A percentile compares a stretch with the other conserved stretches of the same genome.
Conservation (phyloP, 192 early-diverging fungal genomes). For the Coemansia erecta region DNA sequence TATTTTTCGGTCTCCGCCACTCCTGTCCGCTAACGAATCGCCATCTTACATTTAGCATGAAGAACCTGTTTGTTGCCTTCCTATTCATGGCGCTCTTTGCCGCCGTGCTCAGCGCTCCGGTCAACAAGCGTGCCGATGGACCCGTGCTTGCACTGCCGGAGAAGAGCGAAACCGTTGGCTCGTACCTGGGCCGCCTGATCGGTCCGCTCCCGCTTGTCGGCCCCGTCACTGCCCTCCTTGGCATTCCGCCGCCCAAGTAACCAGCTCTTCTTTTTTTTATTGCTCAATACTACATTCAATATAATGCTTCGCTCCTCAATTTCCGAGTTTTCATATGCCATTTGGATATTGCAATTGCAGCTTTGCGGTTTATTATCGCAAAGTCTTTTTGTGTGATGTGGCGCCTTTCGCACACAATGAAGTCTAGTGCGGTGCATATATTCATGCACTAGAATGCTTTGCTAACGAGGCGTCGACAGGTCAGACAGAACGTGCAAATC, state of each 20-base stretch:
- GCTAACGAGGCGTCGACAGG: neutral
- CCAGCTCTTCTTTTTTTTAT: neutral
- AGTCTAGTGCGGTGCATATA: too few species aligned
- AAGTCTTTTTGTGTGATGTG: too few species aligned
- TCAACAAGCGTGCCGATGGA: conserved; percentile 24
- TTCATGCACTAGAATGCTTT: neutral
- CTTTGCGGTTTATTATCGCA: too few species aligned
- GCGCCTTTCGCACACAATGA: too few species aligned
- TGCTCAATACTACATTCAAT: neutral
- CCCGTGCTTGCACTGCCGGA: conserved; percentile 25
- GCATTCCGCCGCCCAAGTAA: conserved; percentile 25
- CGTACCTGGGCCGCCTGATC: conserved; percentile 23
- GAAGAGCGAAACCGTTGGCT: conserved; percentile 18
- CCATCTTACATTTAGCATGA: conserved; percentile 16
- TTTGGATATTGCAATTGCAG: too few species aligned
- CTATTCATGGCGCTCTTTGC: conserved; percentile 10
- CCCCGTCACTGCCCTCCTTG: conserved; percentile 12
- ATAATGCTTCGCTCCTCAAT: neutral
- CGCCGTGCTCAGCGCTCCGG: conserved; percentile 3
- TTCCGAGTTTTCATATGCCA: neutral
- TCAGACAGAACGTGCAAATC: too few species aligned
- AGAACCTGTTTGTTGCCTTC: conserved; percentile 10
- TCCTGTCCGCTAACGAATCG: too few species aligned
- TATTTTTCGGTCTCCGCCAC: too few species aligned
- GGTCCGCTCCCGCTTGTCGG: conserved; percentile 15